Evolutionary conservation across 352 stramenopile genomes (phyloP).

Genomic region (Plasmopara muralis): DNA sequence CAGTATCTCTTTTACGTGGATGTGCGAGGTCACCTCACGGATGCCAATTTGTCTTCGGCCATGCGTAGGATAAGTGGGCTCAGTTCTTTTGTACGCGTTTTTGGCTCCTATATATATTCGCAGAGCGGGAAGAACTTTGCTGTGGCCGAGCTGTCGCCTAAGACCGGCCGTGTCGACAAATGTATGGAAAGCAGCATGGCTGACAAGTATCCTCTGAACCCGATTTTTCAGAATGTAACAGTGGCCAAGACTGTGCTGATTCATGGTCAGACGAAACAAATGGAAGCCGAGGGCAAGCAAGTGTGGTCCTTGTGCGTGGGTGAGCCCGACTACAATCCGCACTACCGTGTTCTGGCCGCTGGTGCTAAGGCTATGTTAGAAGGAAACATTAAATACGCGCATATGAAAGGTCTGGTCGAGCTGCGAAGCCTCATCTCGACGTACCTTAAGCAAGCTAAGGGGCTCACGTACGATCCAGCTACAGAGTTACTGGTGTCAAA

Average conservation of each 20-base stretch:
- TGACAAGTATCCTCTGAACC: constrained; percentile 61
- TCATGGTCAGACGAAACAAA: constrained; percentile 92
- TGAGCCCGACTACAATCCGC: constrained; percentile 93
- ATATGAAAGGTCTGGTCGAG: constrained; percentile 86
- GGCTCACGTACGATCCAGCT: constrained; percentile 77
- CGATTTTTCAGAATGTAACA: constrained; percentile 79
- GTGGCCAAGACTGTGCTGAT: constrained; percentile 91
- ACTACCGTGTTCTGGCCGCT: constrained; percentile 82
- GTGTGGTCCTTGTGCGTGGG: constrained; percentile 93
- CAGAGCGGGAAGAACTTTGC: constrained; percentile 17
- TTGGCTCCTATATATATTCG: constrained; percentile 73
- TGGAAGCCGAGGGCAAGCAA: constrained; percentile 88
- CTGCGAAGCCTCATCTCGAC: constrained; percentile 84
- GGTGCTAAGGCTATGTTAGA: constrained; percentile 53
- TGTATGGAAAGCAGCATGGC: constrained; percentile 34
- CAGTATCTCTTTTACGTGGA: constrained; percentile 80
- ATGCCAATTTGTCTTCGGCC: constrained; percentile 64
- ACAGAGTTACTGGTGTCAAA: constrained; percentile 95
- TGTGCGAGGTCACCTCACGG: constrained; percentile 51
- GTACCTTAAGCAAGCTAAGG: constrained; percentile 88
- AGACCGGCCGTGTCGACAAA: constrained; percentile 16
- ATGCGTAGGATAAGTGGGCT: constrained; percentile 77
- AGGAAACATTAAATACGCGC: constrained; percentile 92
- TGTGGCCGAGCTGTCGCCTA: constrained; percentile 9
- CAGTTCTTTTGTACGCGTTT: constrained; percentile 76